Percentiles rank a stretch among this genome's conserved stretches.
These are phyloP conservation scores for Lachancea sp. DNA, from an alignment of 805 yeast genomes.

Conservation along the genomic window DNA sequence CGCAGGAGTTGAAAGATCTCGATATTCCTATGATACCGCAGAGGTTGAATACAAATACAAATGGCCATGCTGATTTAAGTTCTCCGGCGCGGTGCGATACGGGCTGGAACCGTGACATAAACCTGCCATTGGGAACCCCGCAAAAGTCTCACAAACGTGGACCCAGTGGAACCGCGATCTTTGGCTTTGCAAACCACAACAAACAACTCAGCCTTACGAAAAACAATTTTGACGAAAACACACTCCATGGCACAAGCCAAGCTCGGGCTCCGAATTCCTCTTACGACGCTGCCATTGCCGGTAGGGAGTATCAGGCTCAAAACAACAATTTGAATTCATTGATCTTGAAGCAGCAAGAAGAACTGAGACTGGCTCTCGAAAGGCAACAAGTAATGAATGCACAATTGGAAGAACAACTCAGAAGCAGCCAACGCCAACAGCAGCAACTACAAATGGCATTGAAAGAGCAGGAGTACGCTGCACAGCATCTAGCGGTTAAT, in stretches of 20 bases:
- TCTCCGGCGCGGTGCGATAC: conserved; percentile 2
- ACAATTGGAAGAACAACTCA: conserved; percentile 25
- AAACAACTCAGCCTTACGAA: conserved; percentile 59
- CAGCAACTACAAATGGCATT: conserved; percentile 23
- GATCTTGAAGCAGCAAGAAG: conserved; percentile 24
- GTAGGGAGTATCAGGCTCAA: conserved; percentile 1
- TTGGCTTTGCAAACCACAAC: conserved; percentile 63
- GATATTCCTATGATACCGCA: conserved; percentile 47
- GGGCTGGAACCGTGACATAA: conserved; percentile 8
- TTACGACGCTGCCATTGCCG: neutral
- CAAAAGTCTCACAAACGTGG: conserved; percentile 46
- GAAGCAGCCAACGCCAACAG: conserved; percentile 27
- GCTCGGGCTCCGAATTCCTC: neutral
- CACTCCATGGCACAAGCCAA: neutral
- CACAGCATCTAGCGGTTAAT: conserved; percentile 11
- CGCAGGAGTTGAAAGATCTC: conserved; percentile 54
- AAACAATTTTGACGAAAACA: neutral
- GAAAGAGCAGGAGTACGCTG: conserved; percentile 18
- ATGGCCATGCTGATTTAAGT: conserved; percentile 1
- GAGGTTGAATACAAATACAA: neutral
- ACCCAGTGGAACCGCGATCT: conserved; percentile 74
- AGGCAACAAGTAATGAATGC: conserved; percentile 27
- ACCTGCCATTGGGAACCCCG: conserved; percentile 5
- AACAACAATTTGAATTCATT: conserved; percentile 5
- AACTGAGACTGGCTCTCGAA: conserved; percentile 24